phyloP scores from a whole-genome alignment of 768 basidiomycete genomes.

The Lentinula raphanica region DNA sequence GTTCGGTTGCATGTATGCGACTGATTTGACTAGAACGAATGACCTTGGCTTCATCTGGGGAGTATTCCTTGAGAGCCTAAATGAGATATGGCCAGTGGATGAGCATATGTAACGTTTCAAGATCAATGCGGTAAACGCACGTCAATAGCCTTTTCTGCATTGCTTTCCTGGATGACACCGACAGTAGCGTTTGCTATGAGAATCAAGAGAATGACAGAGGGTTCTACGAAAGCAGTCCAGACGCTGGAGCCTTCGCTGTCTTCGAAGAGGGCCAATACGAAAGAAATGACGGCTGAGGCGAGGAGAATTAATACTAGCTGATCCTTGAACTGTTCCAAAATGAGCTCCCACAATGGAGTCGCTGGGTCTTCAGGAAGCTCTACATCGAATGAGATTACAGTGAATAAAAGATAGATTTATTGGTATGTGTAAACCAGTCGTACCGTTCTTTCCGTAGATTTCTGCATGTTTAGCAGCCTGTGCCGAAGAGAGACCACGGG shows the following conservation, averaged over 20 bases:
- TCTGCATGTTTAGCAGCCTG: constrained; percentile 71
- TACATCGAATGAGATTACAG: constrained; percentile 26
- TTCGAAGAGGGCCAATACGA: constrained; percentile 87
- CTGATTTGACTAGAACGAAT: constrained; percentile 63
- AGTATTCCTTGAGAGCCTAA: constrained; percentile 94
- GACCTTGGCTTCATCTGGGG: constrained; percentile 93
- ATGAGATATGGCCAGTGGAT: too few relatives aligned
- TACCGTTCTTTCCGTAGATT: constrained; percentile 85
- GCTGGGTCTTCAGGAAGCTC: constrained; percentile 90
- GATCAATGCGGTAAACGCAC: constrained; percentile 42
- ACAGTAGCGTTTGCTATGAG: constrained; percentile 96
- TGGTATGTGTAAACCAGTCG: constrained; percentile 17
- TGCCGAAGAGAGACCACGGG: constrained; percentile 56
- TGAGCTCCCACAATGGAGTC: constrained; percentile 89
- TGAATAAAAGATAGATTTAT: too few relatives aligned
- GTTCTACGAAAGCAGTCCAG: constrained; percentile 91
- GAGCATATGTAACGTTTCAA: too few relatives aligned
- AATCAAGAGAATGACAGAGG: constrained; percentile 90
- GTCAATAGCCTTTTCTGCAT: constrained; percentile 95
- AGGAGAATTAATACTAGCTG: constrained; percentile 96
- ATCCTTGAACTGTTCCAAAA: constrained; percentile 99
- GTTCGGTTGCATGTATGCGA: constrained; percentile 78
- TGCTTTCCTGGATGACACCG: constrained; percentile 94
- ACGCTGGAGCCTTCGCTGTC: constrained; percentile 60
- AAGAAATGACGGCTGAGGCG: constrained; percentile 88